Evolutionary conservation across 768 basidiomycete species (phyloP).

Genomic region (Boletales sp.): DNA sequence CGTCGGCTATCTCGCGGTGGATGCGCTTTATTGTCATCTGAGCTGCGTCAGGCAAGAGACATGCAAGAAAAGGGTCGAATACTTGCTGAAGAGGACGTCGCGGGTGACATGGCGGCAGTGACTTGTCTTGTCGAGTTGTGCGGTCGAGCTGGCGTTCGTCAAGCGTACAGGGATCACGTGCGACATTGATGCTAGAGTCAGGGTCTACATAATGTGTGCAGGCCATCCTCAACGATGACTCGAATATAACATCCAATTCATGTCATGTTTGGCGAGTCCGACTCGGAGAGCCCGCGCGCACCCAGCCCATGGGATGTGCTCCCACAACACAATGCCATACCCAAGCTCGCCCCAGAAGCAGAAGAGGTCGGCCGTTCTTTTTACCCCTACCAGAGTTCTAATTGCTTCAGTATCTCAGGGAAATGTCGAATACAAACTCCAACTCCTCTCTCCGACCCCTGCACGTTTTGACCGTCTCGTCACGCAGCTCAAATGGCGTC

Average conservation of each 20-base stretch:
- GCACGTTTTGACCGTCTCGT: constrained; percentile 80
- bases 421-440: constrained; percentile 93
- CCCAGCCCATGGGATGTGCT: constrained; percentile 83
- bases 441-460: constrained; percentile 74
- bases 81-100: constrained; percentile 24
- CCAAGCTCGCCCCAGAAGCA: constrained; percentile 71
- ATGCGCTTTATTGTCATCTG: constrained; percentile 79
- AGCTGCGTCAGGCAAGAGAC: constrained; percentile 4
- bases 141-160: background rate
- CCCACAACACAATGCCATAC: constrained; percentile 39
- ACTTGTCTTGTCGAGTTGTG: background rate
- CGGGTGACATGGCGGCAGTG: constrained; percentile 21
- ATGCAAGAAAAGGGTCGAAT: background rate
- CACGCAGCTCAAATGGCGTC: constrained; percentile 94
- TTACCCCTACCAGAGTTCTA: background rate
- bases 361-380: constrained; percentile 46
- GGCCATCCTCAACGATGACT: constrained; percentile 28
- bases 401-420: constrained; percentile 41
- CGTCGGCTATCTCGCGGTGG: constrained; percentile 74
- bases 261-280: constrained; percentile 81
- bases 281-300: constrained; percentile 75
- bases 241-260: constrained; percentile 25
- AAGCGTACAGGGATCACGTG: constrained; percentile 15
- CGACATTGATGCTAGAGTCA: too few relatives aligned
- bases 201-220: too few relatives aligned